Base-by-base conservation (phyloP, 768 basidiomycete genomes). In the Hemileccinum impolitum region DNA sequence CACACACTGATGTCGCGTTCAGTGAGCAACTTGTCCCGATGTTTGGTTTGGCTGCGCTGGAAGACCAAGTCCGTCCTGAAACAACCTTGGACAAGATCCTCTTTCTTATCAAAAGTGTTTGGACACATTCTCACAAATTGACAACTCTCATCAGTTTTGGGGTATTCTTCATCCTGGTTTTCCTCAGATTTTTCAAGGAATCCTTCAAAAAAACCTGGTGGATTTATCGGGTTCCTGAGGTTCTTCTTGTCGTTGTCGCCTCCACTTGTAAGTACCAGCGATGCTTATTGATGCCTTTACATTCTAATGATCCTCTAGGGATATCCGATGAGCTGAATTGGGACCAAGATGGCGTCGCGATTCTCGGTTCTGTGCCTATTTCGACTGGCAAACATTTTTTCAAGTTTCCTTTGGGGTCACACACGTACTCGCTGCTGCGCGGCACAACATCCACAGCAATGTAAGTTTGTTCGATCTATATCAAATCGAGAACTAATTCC, bases 21-120 rank as follows among this genome's bases (percentile, higher is more conserved):
- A 90, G 88, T 37, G 87, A 89, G 67, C 89, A 94, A 63, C 71
- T 94, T 15, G 83, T 92, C 23, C 91, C 94, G 0, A 94, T 97
- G 87, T 78, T 96, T 40, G 94, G 94, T 21, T 76, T 97, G 21
- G 70, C 70, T 6, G 67, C 69, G 3, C 71, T 90, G 11, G 75
- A 80, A 52, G 76, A 76, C 47, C 37, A 62, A 15, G 43, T 79
- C 11, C 79, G 85, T 58, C 85, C 85, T 4, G 72, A 85, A 55
- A 77, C 83, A 3, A 84, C 91, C 0, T 55, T 89, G 18, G 83
- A 88, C 51, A 98, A 97, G 65, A 63, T 87, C 11, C 14, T 80
- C 8, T 97, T 97, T 69, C 67, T 97, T 15, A 31, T 86, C 18
- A 73, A 83, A 59, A 71, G 86, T 52, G 72, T 71, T 4, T 74